Conservation (phyloP, 2,329 filamentous ascomycete species). For the Keithomyces neogunnii region DNA sequence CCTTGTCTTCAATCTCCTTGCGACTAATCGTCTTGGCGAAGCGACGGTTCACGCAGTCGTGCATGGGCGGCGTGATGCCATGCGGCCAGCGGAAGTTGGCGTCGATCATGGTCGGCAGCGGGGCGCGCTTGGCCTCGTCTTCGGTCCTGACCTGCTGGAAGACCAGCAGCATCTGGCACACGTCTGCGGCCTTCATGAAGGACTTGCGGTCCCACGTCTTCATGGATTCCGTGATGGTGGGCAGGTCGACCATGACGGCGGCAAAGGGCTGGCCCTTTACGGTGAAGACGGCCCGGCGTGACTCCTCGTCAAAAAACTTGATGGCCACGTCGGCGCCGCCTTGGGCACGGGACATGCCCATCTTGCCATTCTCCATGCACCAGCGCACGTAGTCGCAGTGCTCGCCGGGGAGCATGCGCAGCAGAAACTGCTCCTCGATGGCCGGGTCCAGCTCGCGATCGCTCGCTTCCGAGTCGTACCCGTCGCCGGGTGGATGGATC, state of each 20-base stretch:
- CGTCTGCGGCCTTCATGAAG: slow-evolving; percentile 82
- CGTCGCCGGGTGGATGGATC: slow-evolving; percentile 67
- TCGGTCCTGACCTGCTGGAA: slow-evolving; percentile 59
- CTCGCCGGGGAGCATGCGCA: slow-evolving; percentile 80
- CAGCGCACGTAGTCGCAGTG: slow-evolving; percentile 77
- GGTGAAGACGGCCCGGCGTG: slow-evolving; percentile 63
- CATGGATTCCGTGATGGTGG: slow-evolving; percentile 82
- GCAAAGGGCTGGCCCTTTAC: slow-evolving; percentile 66
- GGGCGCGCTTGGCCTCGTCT: slow-evolving; percentile 53
- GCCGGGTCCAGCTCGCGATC: slow-evolving; percentile 81
- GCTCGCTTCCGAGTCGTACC: slow-evolving; percentile 93
- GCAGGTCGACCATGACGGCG: slow-evolving; percentile 72
- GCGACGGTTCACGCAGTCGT: slow-evolving; percentile 71
- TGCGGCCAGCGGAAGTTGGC: slow-evolving; percentile 69
- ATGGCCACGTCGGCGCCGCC: slow-evolving; percentile 73
- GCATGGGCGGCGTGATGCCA: slow-evolving; percentile 81
- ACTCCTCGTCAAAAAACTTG: slow-evolving; percentile 68
- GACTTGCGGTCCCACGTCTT: slow-evolving; percentile 87
- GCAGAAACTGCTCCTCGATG: slow-evolving; percentile 80
- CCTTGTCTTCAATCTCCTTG: slow-evolving; percentile 77
- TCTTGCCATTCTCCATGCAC: slow-evolving; percentile 66
- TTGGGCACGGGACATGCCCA: slow-evolving; percentile 55
- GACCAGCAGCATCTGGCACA: slow-evolving; percentile 82
- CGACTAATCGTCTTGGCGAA: slow-evolving; percentile 78
- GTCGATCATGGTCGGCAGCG: slow-evolving; percentile 66